A percentile compares a stretch with the other conserved stretches of the same genome.
Evolutionary conservation across 768 basidiomycete species (phyloP).

Genomic region (Russula compacta): DNA sequence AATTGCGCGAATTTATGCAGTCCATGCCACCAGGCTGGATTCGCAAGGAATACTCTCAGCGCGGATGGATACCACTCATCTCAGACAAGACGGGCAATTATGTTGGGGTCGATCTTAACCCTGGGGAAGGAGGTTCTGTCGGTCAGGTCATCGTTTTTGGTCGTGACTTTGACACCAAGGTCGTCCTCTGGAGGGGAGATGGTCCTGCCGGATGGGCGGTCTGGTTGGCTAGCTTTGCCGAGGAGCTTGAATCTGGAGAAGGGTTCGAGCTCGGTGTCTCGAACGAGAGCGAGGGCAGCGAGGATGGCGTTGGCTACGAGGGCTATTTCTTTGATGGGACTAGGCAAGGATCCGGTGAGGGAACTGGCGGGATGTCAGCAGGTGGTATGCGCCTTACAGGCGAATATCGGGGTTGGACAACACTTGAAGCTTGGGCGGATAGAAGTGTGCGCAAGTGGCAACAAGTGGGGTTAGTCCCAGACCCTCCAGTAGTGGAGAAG

Average conservation of each 20-base stretch:
- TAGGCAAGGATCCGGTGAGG: constrained; percentile 69
- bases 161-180: constrained; percentile 97
- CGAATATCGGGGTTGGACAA: constrained; percentile 87
- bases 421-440: constrained; percentile 91
- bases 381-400: constrained; percentile 67
- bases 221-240: constrained; percentile 86
- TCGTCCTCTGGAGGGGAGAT: constrained; percentile 89
- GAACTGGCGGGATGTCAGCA: constrained; percentile 62
- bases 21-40: constrained; percentile 89
- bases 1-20: constrained; percentile 68
- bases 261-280: constrained; percentile 68
- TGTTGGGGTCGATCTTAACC: constrained; percentile 90
- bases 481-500: constrained; percentile 31
- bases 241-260: constrained; percentile 86
- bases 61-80: constrained; percentile 95
- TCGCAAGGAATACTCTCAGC: constrained; percentile 79
- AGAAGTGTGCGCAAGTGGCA: constrained; percentile 81
- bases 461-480: constrained; percentile 61
- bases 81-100: constrained; percentile 95
- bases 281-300: constrained; percentile 55
- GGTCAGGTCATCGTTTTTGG: constrained; percentile 99
- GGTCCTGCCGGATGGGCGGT: constrained; percentile 89
- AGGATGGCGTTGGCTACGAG: constrained; percentile 81
- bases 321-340: constrained; percentile 79
- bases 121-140: constrained; percentile 58